Evolutionary conservation across 2,329 filamentous ascomycete genomes (phyloP).

Genomic region (Chaetomiaceae sp.): DNA sequence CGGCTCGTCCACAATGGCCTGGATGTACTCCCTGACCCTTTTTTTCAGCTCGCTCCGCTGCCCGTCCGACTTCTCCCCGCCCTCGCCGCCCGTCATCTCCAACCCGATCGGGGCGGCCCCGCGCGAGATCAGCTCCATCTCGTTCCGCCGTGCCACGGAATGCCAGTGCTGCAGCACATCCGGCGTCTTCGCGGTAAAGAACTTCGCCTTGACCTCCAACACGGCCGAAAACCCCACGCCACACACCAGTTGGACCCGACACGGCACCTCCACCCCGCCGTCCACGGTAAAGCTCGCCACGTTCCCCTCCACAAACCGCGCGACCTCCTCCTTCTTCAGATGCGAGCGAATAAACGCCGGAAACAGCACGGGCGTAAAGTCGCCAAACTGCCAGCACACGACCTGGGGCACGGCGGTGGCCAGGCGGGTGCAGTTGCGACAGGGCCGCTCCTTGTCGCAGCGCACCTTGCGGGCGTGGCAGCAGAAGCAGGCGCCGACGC

Average conservation of each 20-base stretch:
- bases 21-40: conserved; percentile 44
- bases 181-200: conserved; percentile 45
- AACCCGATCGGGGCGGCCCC: conserved; percentile 48
- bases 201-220: conserved; percentile 45
- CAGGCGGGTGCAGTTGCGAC: conserved; percentile 53
- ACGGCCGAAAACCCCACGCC: conserved; percentile 38
- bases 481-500: conserved; percentile 54
- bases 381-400: conserved; percentile 55
- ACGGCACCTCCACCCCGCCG: conserved; percentile 38
- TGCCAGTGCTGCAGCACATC: conserved; percentile 51
- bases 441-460: conserved; percentile 52
- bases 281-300: conserved; percentile 39
- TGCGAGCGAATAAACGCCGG: conserved; percentile 47
- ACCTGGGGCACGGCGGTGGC: conserved; percentile 46
- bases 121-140: conserved; percentile 39
- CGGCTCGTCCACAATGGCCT: conserved; percentile 45
- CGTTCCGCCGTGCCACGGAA: conserved; percentile 33
- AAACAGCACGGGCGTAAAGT: conserved; percentile 50
- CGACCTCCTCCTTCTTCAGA: conserved; percentile 47
- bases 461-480: conserved; percentile 56
- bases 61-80: conserved; percentile 9
- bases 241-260: conserved; percentile 45
- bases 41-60: conserved; percentile 44
- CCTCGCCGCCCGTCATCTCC: conserved; percentile 34
- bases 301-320: conserved; percentile 45